Evolutionary conservation across 106 monocot genomes (phyloP), one percentile per base, ranked within the genome.

Genomic region (Ottelia alismoides): DNA sequence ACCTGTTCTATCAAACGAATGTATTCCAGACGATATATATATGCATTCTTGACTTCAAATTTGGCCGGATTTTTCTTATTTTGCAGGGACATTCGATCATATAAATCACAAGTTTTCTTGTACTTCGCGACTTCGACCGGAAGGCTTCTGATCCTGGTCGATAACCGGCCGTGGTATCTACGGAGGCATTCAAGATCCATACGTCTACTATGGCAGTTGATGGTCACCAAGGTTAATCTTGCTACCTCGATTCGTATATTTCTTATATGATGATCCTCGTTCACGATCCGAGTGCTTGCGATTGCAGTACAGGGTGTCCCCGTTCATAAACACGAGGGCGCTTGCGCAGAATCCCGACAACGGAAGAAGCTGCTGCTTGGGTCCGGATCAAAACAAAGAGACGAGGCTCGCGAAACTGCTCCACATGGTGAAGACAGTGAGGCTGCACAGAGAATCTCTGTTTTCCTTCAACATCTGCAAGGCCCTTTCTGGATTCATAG

Each of bases 271-370:
- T 31, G 14, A 22, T 3, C 22, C 18, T 22, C 18, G 10, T 60
- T 60, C 6, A 9, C 31, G 16, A 9, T 31, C 11, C 20, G 29
- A 11, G 6, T 57, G n/a, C 30, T 52, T 69, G 43, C 27, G n/a
- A 9, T 26, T 84, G 46, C 75, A 84, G 84, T 84, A 75, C 44
- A 75, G 84, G 64, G 70, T 65, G 55, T 84, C 84, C 29, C 84
- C 84, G 43, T 84, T 84, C 31, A 74, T 55, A 26, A 79, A 79
- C 53, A 76, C 76, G 12, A 69, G 63, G 55, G 40, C 61, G 18
- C 54, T 58, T 10, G 46, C 25, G 0, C 55, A 51, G 14, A 5
- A 10, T 65, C 55, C 60, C 30, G 61, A 57, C 14, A 17, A 22
- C n/a, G 55, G 22, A 30, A 70, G 35, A 14, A 52, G 20, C 31